Conservation (phyloP, 345 rosid genomes). For the Eucalyptus sp. region DNA sequence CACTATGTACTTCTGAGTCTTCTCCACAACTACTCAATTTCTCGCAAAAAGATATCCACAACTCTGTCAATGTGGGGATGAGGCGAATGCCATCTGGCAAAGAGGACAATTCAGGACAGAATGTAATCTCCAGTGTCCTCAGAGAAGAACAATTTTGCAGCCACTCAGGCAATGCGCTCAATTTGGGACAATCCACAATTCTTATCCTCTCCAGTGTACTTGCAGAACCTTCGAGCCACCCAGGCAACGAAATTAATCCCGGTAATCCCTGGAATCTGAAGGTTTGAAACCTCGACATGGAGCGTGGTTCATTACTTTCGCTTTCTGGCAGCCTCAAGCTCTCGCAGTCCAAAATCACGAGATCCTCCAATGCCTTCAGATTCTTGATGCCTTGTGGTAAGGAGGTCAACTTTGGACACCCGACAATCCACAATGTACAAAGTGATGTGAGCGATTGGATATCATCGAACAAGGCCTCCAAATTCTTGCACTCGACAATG, state of each 20-base stretch:
- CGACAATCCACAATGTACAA: background rate
- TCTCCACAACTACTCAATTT: background rate
- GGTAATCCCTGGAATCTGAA: background rate
- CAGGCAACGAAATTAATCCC: background rate
- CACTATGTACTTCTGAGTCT: too few relatives aligned
- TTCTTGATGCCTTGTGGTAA: background rate
- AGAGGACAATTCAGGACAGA: background rate
- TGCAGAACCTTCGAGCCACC: constrained; percentile 4
- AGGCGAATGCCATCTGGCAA: background rate
- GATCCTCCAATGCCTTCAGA: background rate
- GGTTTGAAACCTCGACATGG: background rate
- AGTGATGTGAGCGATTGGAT: background rate
- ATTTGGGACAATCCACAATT: background rate
- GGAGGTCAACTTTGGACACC: background rate
- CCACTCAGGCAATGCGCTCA: background rate
- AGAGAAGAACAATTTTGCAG: background rate
- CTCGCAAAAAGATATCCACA: background rate
- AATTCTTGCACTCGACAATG: background rate
- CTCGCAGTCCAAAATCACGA: background rate
- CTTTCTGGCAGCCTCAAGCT: background rate
- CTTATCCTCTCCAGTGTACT: background rate
- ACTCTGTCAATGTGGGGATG: background rate
- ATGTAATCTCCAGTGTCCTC: background rate
- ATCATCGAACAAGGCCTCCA: background rate
- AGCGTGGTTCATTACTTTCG: background rate